These are phyloP conservation scores for Capsella bursapastoris DNA, from an alignment of 345 rosid genomes.

Conservation along the genomic window DNA sequence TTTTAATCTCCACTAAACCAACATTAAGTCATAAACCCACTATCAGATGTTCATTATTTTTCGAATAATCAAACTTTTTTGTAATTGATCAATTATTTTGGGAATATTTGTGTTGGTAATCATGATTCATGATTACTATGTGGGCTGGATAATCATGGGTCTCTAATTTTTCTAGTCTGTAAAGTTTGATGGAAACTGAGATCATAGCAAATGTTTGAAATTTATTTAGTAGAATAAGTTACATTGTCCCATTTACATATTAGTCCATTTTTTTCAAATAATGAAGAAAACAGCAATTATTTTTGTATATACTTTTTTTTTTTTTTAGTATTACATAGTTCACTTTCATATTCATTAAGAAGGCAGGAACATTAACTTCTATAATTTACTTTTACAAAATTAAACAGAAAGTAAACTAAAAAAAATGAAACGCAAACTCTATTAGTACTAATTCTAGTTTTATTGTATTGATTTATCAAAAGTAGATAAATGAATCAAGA, in stretches of 20 bases:
- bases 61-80: constrained; percentile 40
- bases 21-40: constrained; percentile 40
- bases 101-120: constrained; percentile 21
- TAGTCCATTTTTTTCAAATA: constrained; percentile 4
- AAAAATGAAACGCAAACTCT: background rate
- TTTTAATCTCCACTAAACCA: constrained; percentile 35
- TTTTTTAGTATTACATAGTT: background rate
- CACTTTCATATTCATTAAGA: background rate
- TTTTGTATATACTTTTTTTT: background rate
- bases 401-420: background rate
- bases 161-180: constrained; percentile 37
- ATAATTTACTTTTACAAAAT: constrained; percentile 3
- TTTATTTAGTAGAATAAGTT: background rate
- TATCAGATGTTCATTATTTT: constrained; percentile 36
- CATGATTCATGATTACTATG: constrained; percentile 40
- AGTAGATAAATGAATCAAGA: background rate
- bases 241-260: background rate
- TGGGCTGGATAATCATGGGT: constrained; percentile 45
- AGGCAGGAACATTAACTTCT: background rate
- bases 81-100: constrained; percentile 27
- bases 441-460: background rate
- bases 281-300: background rate
- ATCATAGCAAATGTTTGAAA: constrained; percentile 26
- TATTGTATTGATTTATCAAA: background rate
- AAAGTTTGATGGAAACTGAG: constrained; percentile 34